These are phyloP conservation scores for Candida glucosophila DNA, from an alignment of 1,139 yeast species.

Conservation along the genomic window DNA sequence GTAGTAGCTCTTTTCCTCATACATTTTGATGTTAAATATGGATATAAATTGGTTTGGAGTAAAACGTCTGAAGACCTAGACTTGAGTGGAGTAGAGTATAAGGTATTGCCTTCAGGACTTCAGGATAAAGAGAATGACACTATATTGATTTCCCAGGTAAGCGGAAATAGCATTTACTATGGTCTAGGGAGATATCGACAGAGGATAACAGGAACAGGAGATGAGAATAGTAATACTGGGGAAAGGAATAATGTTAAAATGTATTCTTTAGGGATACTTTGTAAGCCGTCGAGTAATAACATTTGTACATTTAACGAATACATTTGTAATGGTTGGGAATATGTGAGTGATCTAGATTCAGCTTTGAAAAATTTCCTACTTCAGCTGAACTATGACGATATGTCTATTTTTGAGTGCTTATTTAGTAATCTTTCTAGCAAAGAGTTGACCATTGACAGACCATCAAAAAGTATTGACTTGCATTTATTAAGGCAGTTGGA, in stretches of 20 bases:
- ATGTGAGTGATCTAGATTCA: conserved; percentile 35
- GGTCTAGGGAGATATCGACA: conserved; percentile 32
- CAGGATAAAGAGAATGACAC: conserved; percentile 52
- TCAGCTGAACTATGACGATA: conserved; percentile 10
- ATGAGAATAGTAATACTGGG: conserved; percentile 3
- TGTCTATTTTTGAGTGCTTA: conserved; percentile 13
- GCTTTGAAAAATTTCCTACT: conserved; percentile 32
- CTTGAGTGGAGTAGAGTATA: conserved; percentile 51
- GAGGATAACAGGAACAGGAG: conserved; percentile 11
- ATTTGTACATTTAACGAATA: conserved; percentile 48
- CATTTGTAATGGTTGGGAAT: conserved; percentile 49
- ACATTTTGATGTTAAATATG: conserved; percentile 54
- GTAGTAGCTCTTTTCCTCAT: conserved; percentile 48
- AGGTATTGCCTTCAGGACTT: conserved; percentile 77
- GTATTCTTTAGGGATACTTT: conserved; percentile 59
- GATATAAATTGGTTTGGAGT: conserved; percentile 56
- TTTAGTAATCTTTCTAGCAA: conserved; percentile 8
- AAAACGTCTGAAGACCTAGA: conserved; percentile 14
- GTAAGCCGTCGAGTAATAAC: conserved; percentile 27
- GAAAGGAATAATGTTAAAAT: conserved; percentile 45
- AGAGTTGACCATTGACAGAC: conserved; percentile 4
- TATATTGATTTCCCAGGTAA: conserved; percentile 23
- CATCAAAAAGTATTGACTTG: conserved; percentile 12
- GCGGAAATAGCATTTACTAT: conserved; percentile 21
- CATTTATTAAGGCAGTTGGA: conserved; percentile 48